A percentile compares a stretch with the other conserved stretches of the same genome.
phyloP scores from a whole-genome alignment of 306 rosid genomes.

The Quercus rubra region DNA sequence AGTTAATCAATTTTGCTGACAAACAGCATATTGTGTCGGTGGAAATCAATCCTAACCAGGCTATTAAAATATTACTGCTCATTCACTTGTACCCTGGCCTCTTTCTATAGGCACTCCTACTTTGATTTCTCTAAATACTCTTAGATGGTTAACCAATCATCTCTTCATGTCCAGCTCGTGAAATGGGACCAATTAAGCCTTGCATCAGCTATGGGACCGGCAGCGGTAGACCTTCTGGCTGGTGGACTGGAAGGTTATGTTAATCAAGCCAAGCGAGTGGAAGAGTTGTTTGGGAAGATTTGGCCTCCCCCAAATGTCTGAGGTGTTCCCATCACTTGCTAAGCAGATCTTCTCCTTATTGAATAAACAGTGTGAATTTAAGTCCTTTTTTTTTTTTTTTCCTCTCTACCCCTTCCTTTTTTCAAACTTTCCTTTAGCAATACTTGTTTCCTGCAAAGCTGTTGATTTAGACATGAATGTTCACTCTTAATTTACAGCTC shows the following conservation, averaged over 20 bases:
- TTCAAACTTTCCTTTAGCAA: neutral
- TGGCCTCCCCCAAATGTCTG: slow-evolving; percentile 99
- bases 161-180: slow-evolving; percentile 47
- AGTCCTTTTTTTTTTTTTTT: neutral
- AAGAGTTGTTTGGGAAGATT: slow-evolving; percentile 73
- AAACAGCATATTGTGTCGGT: no score
- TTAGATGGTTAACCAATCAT: slow-evolving; percentile 23
- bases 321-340: slow-evolving; percentile 19
- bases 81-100: neutral
- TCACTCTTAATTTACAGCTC: neutral
- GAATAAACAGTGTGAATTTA: slow-evolving; percentile 28
- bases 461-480: neutral
- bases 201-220: slow-evolving; percentile 82
- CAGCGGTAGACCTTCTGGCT: slow-evolving; percentile 76
- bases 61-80: neutral
- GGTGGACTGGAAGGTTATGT: slow-evolving; percentile 80
- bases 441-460: no score
- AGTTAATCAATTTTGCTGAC: no score
- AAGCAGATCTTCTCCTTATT: slow-evolving; percentile 9
- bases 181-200: slow-evolving; percentile 82
- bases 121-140: neutral
- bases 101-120: neutral
- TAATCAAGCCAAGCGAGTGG: slow-evolving; percentile 81
- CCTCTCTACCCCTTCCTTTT: neutral
- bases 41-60: neutral